These are phyloP conservation scores for Arthromyces matolae DNA, from an alignment of 768 basidiomycete species.

Conservation along the genomic window DNA sequence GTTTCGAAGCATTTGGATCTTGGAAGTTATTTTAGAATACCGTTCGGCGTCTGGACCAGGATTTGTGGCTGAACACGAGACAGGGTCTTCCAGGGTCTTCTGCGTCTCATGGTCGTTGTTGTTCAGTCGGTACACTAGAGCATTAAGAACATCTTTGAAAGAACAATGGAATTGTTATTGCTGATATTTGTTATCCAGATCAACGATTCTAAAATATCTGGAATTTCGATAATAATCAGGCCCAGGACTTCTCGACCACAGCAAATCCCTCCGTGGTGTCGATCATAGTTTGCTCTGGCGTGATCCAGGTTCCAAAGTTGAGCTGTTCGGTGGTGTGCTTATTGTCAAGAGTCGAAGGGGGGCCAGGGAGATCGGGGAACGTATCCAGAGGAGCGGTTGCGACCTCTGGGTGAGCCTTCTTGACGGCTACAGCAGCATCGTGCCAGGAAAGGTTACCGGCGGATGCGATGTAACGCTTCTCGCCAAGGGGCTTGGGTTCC, in stretches of 20 bases:
- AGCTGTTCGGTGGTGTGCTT: slow-evolving; percentile 24
- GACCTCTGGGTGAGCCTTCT: slow-evolving; percentile 21
- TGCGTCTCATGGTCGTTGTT: too few species aligned
- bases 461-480: slow-evolving; percentile 30
- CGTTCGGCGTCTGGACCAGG: too few species aligned
- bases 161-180: too few species aligned
- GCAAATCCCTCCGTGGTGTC: slow-evolving; percentile 25
- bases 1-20: too few species aligned
- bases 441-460: slow-evolving; percentile 27
- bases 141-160: too few species aligned
- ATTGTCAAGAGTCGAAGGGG: slow-evolving; percentile 22
- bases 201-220: too few species aligned
- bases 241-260: slow-evolving; percentile 25
- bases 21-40: too few species aligned
- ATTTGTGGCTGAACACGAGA: too few species aligned
- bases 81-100: too few species aligned
- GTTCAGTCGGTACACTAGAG: too few species aligned
- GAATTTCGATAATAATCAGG: too few species aligned
- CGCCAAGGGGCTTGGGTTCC: slow-evolving; percentile 18
- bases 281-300: slow-evolving; percentile 23
- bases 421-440: slow-evolving; percentile 24
- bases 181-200: too few species aligned
- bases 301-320: slow-evolving; percentile 22
- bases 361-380: slow-evolving; percentile 20
- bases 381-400: slow-evolving; percentile 14